Evolutionary conservation across 2,329 filamentous ascomycete species (phyloP).

Genomic region (Penicillium sclerotiorum): DNA sequence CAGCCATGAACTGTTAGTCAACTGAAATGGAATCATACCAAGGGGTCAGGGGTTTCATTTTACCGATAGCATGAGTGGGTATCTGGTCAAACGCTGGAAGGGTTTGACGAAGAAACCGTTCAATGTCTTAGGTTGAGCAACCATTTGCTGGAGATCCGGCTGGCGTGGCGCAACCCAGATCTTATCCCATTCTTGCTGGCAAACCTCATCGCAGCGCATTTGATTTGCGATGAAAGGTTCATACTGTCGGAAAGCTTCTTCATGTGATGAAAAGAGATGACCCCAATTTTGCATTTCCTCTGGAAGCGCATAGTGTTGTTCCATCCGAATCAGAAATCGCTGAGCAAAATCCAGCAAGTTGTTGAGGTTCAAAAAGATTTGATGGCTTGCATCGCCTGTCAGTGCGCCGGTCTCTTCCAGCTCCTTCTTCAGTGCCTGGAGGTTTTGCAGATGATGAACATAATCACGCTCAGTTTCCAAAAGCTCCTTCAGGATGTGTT

Average conservation of each 20-base stretch:
- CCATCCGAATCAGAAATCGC: constrained; percentile 90
- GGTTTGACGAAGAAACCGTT: constrained; percentile 94
- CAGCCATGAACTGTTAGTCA: neutral
- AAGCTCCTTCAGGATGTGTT: constrained; percentile 88
- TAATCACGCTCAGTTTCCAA: constrained; percentile 97
- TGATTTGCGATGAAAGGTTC: constrained; percentile 98
- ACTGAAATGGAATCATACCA: neutral
- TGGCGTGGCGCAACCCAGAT: constrained; percentile 70
- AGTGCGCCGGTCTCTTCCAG: constrained; percentile 86
- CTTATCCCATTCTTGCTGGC: constrained; percentile 83
- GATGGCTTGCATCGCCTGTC: constrained; percentile 85
- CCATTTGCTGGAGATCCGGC: constrained; percentile 70
- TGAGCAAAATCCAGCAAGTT: constrained; percentile 93
- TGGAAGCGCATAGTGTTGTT: constrained; percentile 87
- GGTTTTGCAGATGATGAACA: constrained; percentile 91
- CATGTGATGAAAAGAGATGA: constrained; percentile 81
- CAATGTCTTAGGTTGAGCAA: constrained; percentile 81
- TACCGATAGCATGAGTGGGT: constrained; percentile 85
- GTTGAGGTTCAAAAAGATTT: constrained; percentile 96
- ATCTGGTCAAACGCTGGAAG: constrained; percentile 93
- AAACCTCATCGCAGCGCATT: constrained; percentile 83
- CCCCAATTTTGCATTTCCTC: constrained; percentile 85
- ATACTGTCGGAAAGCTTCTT: constrained; percentile 88
- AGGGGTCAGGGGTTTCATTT: constrained; percentile 22
- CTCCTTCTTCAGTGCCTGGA: constrained; percentile 88